Percentiles rank a stretch among this genome's conserved stretches.
Evolutionary conservation across 1,284 basidiomycete genomes (phyloP).

Genomic region (Ceratobasidium sp.): DNA sequence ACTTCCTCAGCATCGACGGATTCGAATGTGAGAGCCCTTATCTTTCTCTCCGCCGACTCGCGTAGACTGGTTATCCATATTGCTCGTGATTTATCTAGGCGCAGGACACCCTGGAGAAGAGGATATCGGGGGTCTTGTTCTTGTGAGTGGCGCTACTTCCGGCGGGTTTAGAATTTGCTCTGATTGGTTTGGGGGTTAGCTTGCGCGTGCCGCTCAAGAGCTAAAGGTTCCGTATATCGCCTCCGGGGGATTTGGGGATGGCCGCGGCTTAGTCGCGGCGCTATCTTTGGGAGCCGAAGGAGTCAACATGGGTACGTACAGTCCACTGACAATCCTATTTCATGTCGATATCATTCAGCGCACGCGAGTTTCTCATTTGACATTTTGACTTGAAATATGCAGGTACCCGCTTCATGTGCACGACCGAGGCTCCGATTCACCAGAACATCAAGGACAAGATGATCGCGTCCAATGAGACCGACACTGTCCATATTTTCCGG

Average conservation of each 20-base stretch:
- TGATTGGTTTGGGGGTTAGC: conserved; percentile 55
- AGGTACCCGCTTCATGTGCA: conserved; percentile 91
- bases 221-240: conserved; percentile 88
- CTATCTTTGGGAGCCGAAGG: conserved; percentile 83
- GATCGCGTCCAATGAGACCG: conserved; percentile 80
- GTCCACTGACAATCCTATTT: not conserved
- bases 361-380: conserved; percentile 3
- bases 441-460: conserved; percentile 92
- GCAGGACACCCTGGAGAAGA: conserved; percentile 96
- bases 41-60: conserved; percentile 15
- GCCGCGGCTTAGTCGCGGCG: conserved; percentile 82
- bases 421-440: conserved; percentile 82
- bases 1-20: conserved; percentile 88
- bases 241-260: conserved; percentile 87
- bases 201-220: conserved; percentile 88
- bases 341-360: not conserved
- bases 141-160: conserved; percentile 62
- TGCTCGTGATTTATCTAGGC: conserved; percentile 58
- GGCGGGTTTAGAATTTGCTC: not conserved
- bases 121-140: conserved; percentile 89
- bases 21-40: conserved; percentile 74
- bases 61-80: not conserved
- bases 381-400: conserved; percentile 61
- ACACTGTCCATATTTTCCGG: conserved; percentile 87
- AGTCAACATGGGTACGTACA: conserved; percentile 46